phyloP scores from a whole-genome alignment of 164 flowering plant species.

The Annona cherimola region DNA sequence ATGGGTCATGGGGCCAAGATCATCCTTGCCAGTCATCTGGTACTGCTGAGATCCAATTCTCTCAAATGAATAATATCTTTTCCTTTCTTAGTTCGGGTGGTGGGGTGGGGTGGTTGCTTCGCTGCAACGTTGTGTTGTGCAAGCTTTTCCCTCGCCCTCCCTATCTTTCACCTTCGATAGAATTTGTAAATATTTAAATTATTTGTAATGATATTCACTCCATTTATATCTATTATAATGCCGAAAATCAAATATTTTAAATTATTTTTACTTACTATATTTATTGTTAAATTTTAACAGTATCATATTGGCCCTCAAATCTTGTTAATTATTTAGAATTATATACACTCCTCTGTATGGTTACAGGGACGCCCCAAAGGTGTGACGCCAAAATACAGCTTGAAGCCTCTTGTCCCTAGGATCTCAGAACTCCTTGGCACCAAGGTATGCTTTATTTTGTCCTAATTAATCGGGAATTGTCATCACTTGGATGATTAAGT shows the following conservation, averaged over 20 bases:
- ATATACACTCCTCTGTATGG: not conserved
- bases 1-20: conserved; percentile 49
- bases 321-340: too few relatives aligned
- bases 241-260: too few relatives aligned
- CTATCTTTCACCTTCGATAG: not conserved
- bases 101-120: too few relatives aligned
- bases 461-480: not conserved
- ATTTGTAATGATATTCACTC: too few relatives aligned
- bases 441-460: conserved; percentile 32
- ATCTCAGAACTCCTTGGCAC: conserved; percentile 74
- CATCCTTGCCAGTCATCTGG: conserved; percentile 53
- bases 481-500: too few relatives aligned
- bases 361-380: conserved; percentile 84
- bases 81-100: too few relatives aligned
- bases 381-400: conserved; percentile 78
- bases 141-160: too few relatives aligned
- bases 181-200: too few relatives aligned
- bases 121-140: not conserved
- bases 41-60: conserved; percentile 12
- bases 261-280: too few relatives aligned
- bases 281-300: too few relatives aligned
- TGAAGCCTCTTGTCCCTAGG: conserved; percentile 81
- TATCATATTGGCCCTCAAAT: too few relatives aligned
- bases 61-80: not conserved
- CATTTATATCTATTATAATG: too few relatives aligned